Percentiles rank a stretch among this genome's conserved stretches.
Evolutionary conservation across 2,329 filamentous ascomycete species (phyloP).

Genomic region (Scorias spongiosa): DNA sequence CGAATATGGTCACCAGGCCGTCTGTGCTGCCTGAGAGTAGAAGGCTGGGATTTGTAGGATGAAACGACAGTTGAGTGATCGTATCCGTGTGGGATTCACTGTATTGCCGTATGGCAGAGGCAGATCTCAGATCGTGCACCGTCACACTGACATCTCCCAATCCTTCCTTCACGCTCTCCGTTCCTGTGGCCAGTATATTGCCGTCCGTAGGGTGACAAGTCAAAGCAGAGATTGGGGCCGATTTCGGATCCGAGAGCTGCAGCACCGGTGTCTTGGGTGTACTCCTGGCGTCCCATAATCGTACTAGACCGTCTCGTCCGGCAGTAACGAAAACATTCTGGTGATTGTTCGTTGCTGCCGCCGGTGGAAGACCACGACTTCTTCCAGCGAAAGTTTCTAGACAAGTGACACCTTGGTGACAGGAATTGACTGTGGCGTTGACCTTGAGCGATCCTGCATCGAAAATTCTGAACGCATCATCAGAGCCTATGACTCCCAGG

Average conservation of each 20-base stretch:
- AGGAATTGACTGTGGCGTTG: conserved; percentile 34
- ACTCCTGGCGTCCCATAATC: conserved; percentile 5
- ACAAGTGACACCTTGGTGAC: conserved; percentile 49
- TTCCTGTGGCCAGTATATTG: conserved; percentile 54
- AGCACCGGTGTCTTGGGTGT: conserved; percentile 7
- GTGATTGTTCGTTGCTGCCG: conserved; percentile 53
- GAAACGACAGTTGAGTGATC: conserved; percentile 38
- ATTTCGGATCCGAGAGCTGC: conserved; percentile 26
- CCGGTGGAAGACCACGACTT: conserved; percentile 44
- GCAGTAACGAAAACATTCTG: conserved; percentile 47
- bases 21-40: conserved; percentile 68
- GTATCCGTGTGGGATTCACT: conserved; percentile 40
- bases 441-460: conserved; percentile 41
- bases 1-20: conserved; percentile 62
- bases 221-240: conserved; percentile 47
- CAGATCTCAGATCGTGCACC: conserved; percentile 24
- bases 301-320: conserved; percentile 17
- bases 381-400: conserved; percentile 33
- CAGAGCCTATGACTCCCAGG: conserved; percentile 48
- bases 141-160: conserved; percentile 24
- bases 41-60: conserved; percentile 37
- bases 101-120: conserved; percentile 23
- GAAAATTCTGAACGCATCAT: conserved; percentile 54
- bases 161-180: conserved; percentile 37
- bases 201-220: conserved; percentile 35